These are phyloP conservation scores for Raffaelea deltoideospora DNA, from an alignment of 2,329 filamentous ascomycete species.

Conservation along the genomic window DNA sequence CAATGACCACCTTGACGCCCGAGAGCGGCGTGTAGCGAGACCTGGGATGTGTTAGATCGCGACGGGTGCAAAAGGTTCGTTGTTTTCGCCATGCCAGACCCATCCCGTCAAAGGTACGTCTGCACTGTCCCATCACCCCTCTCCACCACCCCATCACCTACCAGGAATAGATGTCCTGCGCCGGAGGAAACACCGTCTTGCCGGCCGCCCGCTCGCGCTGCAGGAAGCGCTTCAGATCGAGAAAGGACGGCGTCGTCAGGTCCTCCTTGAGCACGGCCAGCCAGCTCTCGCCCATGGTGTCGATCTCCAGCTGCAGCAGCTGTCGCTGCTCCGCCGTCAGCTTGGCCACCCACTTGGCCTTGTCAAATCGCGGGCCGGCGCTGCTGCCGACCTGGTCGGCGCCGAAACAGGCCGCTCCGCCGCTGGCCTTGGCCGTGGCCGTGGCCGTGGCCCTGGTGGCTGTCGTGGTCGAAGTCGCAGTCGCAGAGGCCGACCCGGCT, in stretches of 20 bases:
- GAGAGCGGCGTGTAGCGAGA: conserved; percentile 82
- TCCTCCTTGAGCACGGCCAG: conserved; percentile 79
- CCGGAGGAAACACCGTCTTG: conserved; percentile 74
- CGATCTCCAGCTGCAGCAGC: conserved; percentile 76
- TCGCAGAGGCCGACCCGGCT: conserved; percentile 7
- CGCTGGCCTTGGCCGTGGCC: neutral
- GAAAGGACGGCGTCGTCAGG: conserved; percentile 60
- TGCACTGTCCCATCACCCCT: neutral
- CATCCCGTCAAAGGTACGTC: too few relatives aligned
- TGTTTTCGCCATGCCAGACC: neutral
- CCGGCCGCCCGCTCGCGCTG: conserved; percentile 58
- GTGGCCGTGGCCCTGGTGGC: conserved; percentile 1
- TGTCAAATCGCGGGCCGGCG: conserved; percentile 54
- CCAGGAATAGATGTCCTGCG: conserved; percentile 90
- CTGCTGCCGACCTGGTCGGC: too few relatives aligned
- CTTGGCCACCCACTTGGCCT: conserved; percentile 72
- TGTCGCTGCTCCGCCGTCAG: conserved; percentile 70
- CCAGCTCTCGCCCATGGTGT: conserved; percentile 86
- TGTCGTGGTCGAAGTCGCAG: conserved; percentile 4
- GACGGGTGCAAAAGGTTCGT: neutral
- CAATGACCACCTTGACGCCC: conserved; percentile 79
- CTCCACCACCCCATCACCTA: conserved; percentile 21
- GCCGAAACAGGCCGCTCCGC: too few relatives aligned
- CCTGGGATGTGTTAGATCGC: conserved; percentile 33
- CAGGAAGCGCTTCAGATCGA: conserved; percentile 78